phyloP scores from a whole-genome alignment of 495 filamentous ascomycete species.

The Penicillium psychrofluorescens region DNA sequence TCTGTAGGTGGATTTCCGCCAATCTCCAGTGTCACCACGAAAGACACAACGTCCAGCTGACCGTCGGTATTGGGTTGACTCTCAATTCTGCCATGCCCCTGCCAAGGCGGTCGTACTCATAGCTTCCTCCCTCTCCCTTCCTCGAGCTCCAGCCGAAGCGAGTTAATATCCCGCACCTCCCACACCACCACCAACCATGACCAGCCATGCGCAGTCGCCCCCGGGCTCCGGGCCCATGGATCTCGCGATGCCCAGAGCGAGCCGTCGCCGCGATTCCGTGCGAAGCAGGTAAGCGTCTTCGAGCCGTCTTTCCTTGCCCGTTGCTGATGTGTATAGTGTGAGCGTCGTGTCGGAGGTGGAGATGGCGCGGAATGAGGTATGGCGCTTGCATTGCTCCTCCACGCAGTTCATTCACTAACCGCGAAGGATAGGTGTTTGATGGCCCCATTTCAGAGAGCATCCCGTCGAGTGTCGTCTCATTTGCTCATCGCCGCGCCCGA shows the following conservation, averaged over 20 bases:
- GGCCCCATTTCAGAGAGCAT: slow-evolving; percentile 93
- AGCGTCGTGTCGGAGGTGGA: slow-evolving; percentile 94
- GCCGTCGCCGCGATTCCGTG: slow-evolving; percentile 57
- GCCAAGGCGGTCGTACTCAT: too few relatives aligned
- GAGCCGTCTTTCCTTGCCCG: not conserved
- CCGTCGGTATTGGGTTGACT: too few relatives aligned
- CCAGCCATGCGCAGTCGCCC: slow-evolving; percentile 16
- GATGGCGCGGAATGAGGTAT: slow-evolving; percentile 93
- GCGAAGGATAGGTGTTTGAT: slow-evolving; percentile 62
- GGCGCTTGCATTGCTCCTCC: slow-evolving; percentile 3
- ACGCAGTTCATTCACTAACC: not conserved
- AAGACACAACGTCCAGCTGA: too few relatives aligned
- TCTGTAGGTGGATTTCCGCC: too few relatives aligned
- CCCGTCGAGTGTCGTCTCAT: slow-evolving; percentile 80
- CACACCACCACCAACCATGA: slow-evolving; percentile 7
- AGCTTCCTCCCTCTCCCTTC: too few relatives aligned
- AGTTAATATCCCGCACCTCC: too few relatives aligned
- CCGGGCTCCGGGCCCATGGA: slow-evolving; percentile 14
- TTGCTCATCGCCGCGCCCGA: slow-evolving; percentile 68
- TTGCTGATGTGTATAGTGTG: slow-evolving; percentile 36
- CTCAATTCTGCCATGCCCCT: too few relatives aligned
- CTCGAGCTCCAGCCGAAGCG: too few relatives aligned
- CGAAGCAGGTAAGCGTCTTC: slow-evolving; percentile 53
- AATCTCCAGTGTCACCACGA: too few relatives aligned
- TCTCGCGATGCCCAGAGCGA: slow-evolving; percentile 18